Base-by-base conservation (phyloP, 129 eudicot species). In the Glebionis coronaria region DNA sequence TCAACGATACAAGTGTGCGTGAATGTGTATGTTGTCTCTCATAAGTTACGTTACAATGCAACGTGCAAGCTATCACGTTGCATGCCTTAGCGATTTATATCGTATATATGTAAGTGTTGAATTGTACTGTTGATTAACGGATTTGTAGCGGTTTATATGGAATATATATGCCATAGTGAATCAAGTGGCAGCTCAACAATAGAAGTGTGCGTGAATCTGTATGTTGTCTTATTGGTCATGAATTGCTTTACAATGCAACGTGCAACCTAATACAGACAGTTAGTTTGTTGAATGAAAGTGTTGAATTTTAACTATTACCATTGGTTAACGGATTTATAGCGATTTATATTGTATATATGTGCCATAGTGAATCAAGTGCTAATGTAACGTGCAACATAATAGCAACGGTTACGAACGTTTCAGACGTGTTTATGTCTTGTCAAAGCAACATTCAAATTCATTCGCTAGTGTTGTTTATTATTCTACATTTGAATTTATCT, bases 71-170 rank as follows among this genome's bases (percentile, higher is more conserved):
- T n/a, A n/a, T n/a, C n/a, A n/a, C n/a, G n/a, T n/a, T n/a, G n/a
- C n/a, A n/a, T n/a, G n/a, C n/a, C n/a, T n/a, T n/a, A n/a, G n/a
- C n/a, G n/a, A n/a, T n/a, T n/a, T n/a, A n/a, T n/a, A n/a, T n/a
- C n/a, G n/a, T n/a, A n/a, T n/a, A n/a, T n/a, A 27, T 73, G 55
- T 65, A 56, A 56, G 42, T 44, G 35, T 18, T 40, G n/a, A 65
- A 65, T 73, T 65, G 78, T 66, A 56, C 45, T 28, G 46, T 35
- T 56, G 50, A 29, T 73, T 44, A 65, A 59, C 56, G 57, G 61
- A 66, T 65, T 9, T 44, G 46, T 74, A 56, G 21, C 15, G 9
- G 16, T 51, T 50, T 50, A n/a, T 1, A 52, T 50, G 55, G 19
- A 31, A 46, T 38, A 56, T 69, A 12, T 55, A n/a, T 5, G 56